Evolutionary conservation across 2,329 filamentous ascomycete genomes (phyloP).

Genomic region (Chrysosphaeria jannelii): DNA sequence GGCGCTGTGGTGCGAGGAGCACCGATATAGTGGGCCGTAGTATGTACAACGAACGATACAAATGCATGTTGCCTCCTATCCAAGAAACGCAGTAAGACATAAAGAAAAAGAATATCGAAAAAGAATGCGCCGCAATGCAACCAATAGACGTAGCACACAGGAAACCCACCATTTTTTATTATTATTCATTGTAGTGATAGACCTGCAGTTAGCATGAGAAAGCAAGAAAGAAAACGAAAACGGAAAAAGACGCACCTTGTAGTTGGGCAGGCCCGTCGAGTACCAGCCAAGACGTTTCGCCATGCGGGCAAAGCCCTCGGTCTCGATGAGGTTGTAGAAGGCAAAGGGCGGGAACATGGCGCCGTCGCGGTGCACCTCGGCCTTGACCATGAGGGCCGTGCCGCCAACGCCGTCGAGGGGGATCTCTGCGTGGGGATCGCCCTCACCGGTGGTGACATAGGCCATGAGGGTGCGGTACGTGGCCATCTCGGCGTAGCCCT

Average conservation of each 20-base stretch:
- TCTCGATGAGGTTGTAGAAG: slow-evolving; percentile 93
- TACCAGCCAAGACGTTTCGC: slow-evolving; percentile 64
- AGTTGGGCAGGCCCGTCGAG: slow-evolving; percentile 75
- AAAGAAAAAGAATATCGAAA: no score
- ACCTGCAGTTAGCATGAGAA: slow-evolving; percentile 19
- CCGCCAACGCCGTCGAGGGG: slow-evolving; percentile 80
- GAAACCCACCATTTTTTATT: not conserved
- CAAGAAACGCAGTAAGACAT: no score
- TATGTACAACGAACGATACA: no score
- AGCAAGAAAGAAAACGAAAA: not conserved
- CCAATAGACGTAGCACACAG: no score
- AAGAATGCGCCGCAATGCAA: no score
- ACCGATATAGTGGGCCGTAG: slow-evolving; percentile 16
- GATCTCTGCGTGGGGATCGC: slow-evolving; percentile 30
- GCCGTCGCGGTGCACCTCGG: slow-evolving; percentile 84
- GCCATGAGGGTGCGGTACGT: slow-evolving; percentile 86
- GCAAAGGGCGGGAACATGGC: slow-evolving; percentile 95
- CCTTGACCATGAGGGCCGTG: slow-evolving; percentile 76
- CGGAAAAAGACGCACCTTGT: slow-evolving; percentile 35
- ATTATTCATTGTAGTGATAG: slow-evolving; percentile 66
- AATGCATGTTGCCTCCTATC: no score
- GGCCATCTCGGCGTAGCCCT: slow-evolving; percentile 78
- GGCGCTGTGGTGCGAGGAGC: slow-evolving; percentile 31
- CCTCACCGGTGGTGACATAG: slow-evolving; percentile 31
- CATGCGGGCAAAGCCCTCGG: slow-evolving; percentile 96